Conservation (phyloP, 2,329 filamentous ascomycete genomes). For the Herpotrichia juniperi region DNA sequence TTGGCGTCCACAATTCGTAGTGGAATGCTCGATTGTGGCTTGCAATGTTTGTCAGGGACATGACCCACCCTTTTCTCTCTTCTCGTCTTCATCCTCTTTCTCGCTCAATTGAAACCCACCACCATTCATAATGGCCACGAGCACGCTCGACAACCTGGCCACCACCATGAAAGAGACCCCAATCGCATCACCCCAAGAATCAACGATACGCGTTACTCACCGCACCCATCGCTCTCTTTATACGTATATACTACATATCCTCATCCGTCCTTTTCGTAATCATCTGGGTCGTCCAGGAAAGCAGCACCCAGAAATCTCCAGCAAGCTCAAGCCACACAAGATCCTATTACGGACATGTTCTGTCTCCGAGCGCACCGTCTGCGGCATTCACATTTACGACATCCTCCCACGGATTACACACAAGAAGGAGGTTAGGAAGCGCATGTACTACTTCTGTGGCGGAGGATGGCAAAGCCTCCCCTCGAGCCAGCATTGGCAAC, state of each 20-base stretch:
- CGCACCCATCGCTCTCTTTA: conserved; percentile 48
- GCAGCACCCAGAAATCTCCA: conserved; percentile 49
- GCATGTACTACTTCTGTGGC: conserved; percentile 62
- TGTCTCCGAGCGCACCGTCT: conserved; percentile 49
- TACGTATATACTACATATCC: conserved; percentile 45
- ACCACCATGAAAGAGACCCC: conserved; percentile 12
- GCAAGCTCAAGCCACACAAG: conserved; percentile 44
- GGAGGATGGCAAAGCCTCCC: conserved; percentile 63
- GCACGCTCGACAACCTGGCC: conserved; percentile 7
- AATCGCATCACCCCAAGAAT: conserved; percentile 1
- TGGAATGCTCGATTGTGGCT: no score
- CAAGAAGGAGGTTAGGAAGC: conserved; percentile 21
- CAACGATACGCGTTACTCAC: conserved; percentile 40
- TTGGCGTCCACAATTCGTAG: no score
- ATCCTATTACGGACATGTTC: conserved; percentile 40
- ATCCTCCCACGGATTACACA: conserved; percentile 30
- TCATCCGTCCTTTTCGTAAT: conserved; percentile 46
- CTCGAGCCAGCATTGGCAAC: conserved; percentile 58
- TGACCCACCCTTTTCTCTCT: background rate
- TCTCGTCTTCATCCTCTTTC: background rate
- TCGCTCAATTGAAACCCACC: background rate
- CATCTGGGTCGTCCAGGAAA: conserved; percentile 37
- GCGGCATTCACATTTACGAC: conserved; percentile 56
- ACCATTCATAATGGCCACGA: conserved; percentile 7
- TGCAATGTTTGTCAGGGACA: background rate